Evolutionary conservation across 2,329 filamentous ascomycete species (phyloP), one percentile per base, ranked within the genome.

Genomic region (Colletotrichum orbiculare): DNA sequence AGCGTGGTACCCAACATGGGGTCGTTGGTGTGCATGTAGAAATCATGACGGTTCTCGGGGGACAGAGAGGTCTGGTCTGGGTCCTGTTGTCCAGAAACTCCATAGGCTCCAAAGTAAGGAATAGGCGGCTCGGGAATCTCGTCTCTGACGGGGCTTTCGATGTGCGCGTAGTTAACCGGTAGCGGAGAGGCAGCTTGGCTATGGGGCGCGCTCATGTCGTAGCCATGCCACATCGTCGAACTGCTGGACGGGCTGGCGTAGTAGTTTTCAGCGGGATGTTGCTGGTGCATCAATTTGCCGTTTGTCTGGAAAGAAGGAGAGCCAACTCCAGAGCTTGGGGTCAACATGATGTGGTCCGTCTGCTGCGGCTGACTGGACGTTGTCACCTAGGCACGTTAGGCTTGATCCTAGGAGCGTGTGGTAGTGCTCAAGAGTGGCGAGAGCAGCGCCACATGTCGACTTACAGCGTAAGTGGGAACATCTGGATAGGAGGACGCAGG

Each of bases 301-400:
- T 75, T 76, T 60, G 84, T 81, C 57, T 79, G 76, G 47, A 84
- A 69, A 53, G 81, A 80, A 57, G 84, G 84, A 38, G 84, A 86
- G 35, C 75, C 79, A 60, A 78, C 76, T 52, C 77, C 76, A 50
- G 84, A 85, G n/a, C 81, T 79, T 34, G 85, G 84, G n/a, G 84
- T 85, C 53, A 84, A 74, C 60, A 86, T 25, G 75, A 48, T 76
- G 77, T 42, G 79, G 72, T 67, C 84, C 82, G 74, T 80, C 67
- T 75, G 57, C 8, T 56, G 65, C 4, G 53, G n/a, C 13, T 76
- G 69, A 65, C 64, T 71, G 69, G 77, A 78, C n/a, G 77, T 69
- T 8, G 74, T 72, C 35, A 71, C 69, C 72, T 75, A 61, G 37
- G 25, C 6, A n/a, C 37, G 58, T 66, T 52, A 66, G 63, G 52